Evolutionary conservation across 2,329 filamentous ascomycete species (phyloP).

Genomic region (Phoma sp.): DNA sequence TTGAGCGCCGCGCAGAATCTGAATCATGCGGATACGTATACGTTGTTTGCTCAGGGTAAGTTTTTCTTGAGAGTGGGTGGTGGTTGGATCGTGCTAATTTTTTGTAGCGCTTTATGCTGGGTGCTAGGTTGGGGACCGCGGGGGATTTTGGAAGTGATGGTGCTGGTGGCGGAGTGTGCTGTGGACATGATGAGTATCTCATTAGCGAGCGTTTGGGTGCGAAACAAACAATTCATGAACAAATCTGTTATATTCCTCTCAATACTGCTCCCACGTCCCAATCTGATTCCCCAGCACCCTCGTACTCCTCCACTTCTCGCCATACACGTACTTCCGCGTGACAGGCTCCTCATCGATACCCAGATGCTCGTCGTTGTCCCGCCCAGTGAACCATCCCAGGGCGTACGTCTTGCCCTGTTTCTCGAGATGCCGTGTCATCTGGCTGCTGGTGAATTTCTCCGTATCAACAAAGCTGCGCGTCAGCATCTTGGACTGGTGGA

Average conservation of each 20-base stretch:
- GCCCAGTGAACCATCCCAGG: conserved; percentile 76
- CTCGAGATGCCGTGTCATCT: conserved; percentile 69
- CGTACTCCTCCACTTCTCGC: conserved; percentile 50
- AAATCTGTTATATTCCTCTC: neutral
- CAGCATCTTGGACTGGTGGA: conserved; percentile 82
- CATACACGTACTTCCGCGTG: conserved; percentile 69
- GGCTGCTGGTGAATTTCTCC: conserved; percentile 64
- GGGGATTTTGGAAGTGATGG: neutral
- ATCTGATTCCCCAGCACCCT: conserved; percentile 39
- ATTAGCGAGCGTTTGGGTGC: neutral
- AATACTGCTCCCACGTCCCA: conserved; percentile 35
- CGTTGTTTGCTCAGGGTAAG: conserved; percentile 35
- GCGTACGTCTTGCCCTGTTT: conserved; percentile 72
- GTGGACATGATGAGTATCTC: neutral
- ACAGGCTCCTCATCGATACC: conserved; percentile 81
- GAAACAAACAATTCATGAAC: neutral
- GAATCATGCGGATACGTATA: conserved; percentile 68
- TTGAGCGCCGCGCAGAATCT: conserved; percentile 59
- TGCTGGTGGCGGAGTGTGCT: neutral
- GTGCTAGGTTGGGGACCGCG: neutral
- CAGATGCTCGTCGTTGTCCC: conserved; percentile 76
- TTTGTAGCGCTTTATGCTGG: conserved; percentile 6
- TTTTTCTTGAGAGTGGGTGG: neutral
- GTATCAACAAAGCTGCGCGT: conserved; percentile 74
- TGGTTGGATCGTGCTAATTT: neutral